phyloP scores from a whole-genome alignment of 306 rosid genomes.

The Rosa chinensis region DNA sequence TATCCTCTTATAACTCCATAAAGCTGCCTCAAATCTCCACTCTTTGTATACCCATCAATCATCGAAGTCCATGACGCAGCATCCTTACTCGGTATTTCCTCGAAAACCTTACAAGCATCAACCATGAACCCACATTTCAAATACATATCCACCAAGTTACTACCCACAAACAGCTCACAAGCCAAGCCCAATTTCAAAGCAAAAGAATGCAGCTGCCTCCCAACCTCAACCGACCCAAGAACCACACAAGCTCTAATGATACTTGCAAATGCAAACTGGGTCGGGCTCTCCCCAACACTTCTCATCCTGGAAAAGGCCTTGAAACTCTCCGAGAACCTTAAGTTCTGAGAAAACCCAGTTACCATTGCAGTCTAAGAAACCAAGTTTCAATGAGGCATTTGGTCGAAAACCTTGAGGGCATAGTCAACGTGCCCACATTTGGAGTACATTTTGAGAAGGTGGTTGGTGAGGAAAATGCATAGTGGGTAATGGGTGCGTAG shows the following conservation, averaged over 20 bases:
- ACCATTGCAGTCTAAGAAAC: slow-evolving; percentile 64
- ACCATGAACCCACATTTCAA: slow-evolving; percentile 41
- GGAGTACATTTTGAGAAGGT: slow-evolving; percentile 46
- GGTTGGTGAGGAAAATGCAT: slow-evolving; percentile 45
- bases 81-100: slow-evolving; percentile 56
- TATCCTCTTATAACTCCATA: slow-evolving; percentile 49
- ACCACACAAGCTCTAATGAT: slow-evolving; percentile 44
- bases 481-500: slow-evolving; percentile 33
- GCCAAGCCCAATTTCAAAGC: slow-evolving; percentile 41
- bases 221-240: slow-evolving; percentile 43
- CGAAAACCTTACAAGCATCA: slow-evolving; percentile 50
- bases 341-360: slow-evolving; percentile 47
- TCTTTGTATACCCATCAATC: slow-evolving; percentile 59
- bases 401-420: slow-evolving; percentile 48
- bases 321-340: slow-evolving; percentile 41
- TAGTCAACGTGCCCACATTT: slow-evolving; percentile 44
- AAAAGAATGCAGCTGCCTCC: slow-evolving; percentile 54
- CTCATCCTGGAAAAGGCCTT: slow-evolving; percentile 41
- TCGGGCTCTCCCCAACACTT: slow-evolving; percentile 31
- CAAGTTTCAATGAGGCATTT: slow-evolving; percentile 47
- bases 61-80: slow-evolving; percentile 53
- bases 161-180: slow-evolving; percentile 47
- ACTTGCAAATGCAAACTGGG: slow-evolving; percentile 50
- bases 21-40: slow-evolving; percentile 45
- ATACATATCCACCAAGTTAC: slow-evolving; percentile 60